Evolutionary conservation across 176 grass and related monocot species (phyloP), one percentile per base, ranked within the genome.

Genomic region (Tillandsia fasciculata): DNA sequence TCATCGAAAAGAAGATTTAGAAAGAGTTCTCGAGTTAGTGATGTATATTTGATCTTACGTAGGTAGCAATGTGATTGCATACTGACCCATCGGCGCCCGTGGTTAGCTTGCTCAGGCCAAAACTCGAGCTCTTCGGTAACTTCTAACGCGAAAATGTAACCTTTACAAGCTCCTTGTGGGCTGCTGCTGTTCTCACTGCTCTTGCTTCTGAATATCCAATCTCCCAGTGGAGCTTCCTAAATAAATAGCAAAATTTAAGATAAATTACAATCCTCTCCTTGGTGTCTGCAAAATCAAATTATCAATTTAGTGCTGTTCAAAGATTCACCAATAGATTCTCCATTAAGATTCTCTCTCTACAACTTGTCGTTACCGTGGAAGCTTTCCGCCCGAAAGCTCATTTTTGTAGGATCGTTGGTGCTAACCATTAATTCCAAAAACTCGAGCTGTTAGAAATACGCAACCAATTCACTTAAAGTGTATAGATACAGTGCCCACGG

Each of bases 141-240:
- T 70, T 94, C 58, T 2, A 94, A 70, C 13, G 83, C 80, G 53
- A 84, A 94, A 51, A 94, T 82, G 81, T 74, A 81, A 53, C 90
- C 90, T 72, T 87, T 94, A 70, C 86, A 94, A 15, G 71, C 57
- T 50, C 86, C 86, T 76, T 85, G 68, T 11, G 49, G 26, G 28
- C 83, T 82, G n/a, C 83, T 53, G n/a, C 77, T 94, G 49, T 26
- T 75, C 70, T 86, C 78, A 4, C 74, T 83, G 78, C 83, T 82
- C 83, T 94, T 94, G 77, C 86, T 94, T 77, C 77, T 94, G 72
- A 94, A 94, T 58, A 81, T 78, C 83, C 86, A 94, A 51, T 74
- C 67, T 63, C 85, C 89, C 28, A 91, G 77, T 5, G 77, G 75
- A 12, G 51, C 70, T 11, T 72, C 79, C 88, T 91, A 81, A 80